Percentiles rank a stretch among this genome's conserved stretches.
Evolutionary conservation across 2,329 filamentous ascomycete genomes (phyloP).

Genomic region (Calonectria fujianensis): DNA sequence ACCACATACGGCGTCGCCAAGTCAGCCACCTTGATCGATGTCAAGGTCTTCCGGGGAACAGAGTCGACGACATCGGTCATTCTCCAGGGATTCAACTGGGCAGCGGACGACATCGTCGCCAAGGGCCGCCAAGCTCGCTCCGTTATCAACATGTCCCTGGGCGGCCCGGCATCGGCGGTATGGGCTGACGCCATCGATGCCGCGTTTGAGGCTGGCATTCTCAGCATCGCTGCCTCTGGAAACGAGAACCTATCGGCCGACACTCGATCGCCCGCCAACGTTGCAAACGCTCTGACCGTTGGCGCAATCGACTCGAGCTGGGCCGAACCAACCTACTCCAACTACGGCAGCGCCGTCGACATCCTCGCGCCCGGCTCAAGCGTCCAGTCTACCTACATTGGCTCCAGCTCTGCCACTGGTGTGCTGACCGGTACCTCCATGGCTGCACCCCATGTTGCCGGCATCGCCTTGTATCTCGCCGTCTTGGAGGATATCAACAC

Average conservation of each 20-base stretch:
- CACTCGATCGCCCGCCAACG: slow-evolving; percentile 50
- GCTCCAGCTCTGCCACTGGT: slow-evolving; percentile 60
- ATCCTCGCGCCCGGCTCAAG: slow-evolving; percentile 67
- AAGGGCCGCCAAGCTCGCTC: slow-evolving; percentile 56
- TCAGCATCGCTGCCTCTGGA: slow-evolving; percentile 63
- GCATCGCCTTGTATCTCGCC: slow-evolving; percentile 66
- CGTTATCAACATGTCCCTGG: slow-evolving; percentile 68
- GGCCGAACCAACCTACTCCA: slow-evolving; percentile 63
- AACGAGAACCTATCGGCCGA: slow-evolving; percentile 47
- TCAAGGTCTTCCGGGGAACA: slow-evolving; percentile 63
- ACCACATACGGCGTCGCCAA: slow-evolving; percentile 60
- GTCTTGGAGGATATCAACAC: slow-evolving; percentile 18
- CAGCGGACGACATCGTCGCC: slow-evolving; percentile 58
- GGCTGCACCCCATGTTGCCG: slow-evolving; percentile 72
- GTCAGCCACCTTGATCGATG: slow-evolving; percentile 62
- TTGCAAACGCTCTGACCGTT: slow-evolving; percentile 53
- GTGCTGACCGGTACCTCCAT: slow-evolving; percentile 71
- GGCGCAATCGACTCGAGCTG: slow-evolving; percentile 58
- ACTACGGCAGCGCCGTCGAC: slow-evolving; percentile 66
- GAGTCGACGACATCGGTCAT: slow-evolving; percentile 50
- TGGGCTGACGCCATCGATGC: slow-evolving; percentile 46
- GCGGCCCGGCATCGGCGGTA: slow-evolving; percentile 40
- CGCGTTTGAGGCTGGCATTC: slow-evolving; percentile 51
- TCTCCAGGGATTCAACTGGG: slow-evolving; percentile 60
- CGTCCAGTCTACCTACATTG: slow-evolving; percentile 60